Conservation (phyloP, 1,284 basidiomycete genomes). For the Sporisorium reilianum region DNA sequence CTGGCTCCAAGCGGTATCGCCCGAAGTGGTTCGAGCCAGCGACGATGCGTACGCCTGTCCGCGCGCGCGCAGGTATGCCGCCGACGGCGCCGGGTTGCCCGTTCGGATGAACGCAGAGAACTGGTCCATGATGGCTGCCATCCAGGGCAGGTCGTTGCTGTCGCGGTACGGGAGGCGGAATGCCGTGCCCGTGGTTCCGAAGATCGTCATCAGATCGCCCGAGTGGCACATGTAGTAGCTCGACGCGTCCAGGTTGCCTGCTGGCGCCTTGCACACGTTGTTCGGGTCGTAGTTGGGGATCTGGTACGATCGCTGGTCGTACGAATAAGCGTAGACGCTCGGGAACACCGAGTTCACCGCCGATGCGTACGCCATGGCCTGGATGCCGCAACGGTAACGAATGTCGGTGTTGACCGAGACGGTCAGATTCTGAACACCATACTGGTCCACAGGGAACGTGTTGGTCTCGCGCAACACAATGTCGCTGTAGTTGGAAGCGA, state of each 20-base stretch:
- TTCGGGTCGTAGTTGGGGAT: slow-evolving; percentile 48
- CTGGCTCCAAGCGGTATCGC: slow-evolving; percentile 19
- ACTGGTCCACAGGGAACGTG: slow-evolving; percentile 33
- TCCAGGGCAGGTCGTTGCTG: slow-evolving; percentile 35
- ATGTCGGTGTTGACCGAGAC: slow-evolving; percentile 45
- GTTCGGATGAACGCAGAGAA: slow-evolving; percentile 43
- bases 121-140: slow-evolving; percentile 38
- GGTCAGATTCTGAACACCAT: slow-evolving; percentile 44
- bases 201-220: slow-evolving; percentile 45
- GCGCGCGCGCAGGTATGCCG: slow-evolving; percentile 22
- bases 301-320: slow-evolving; percentile 42
- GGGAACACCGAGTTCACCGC: slow-evolving; percentile 48
- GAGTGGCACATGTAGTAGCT: slow-evolving; percentile 54
- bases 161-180: slow-evolving; percentile 43
- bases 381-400: slow-evolving; percentile 41
- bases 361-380: slow-evolving; percentile 45
- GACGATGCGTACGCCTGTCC: slow-evolving; percentile 34
- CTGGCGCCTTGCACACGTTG: slow-evolving; percentile 19
- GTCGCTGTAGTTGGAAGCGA: slow-evolving; percentile 35
- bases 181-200: slow-evolving; percentile 31
- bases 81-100: slow-evolving; percentile 30
- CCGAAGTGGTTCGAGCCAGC: slow-evolving; percentile 23
- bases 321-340: slow-evolving; percentile 32
- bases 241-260: slow-evolving; percentile 25
- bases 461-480: slow-evolving; percentile 37